Conservation (phyloP, 306 rosid species). For the Psophocarpus tetragonolobus region DNA sequence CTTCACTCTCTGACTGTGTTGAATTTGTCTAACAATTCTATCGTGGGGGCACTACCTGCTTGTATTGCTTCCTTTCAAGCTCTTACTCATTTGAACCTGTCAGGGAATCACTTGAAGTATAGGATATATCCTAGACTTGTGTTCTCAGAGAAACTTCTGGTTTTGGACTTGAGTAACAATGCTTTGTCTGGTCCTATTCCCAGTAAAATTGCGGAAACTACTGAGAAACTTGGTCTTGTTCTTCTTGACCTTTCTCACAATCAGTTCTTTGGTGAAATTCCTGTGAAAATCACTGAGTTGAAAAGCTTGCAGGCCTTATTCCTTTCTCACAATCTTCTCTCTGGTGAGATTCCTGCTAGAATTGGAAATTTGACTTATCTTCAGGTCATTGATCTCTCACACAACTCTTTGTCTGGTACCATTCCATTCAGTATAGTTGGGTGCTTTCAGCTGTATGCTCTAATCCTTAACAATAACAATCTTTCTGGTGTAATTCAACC, state of each 20-base stretch:
- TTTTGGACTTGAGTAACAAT: conserved; percentile 91
- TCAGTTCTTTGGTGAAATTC: conserved; percentile 84
- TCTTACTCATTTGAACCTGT: conserved; percentile 77
- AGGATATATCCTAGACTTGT: conserved; percentile 81
- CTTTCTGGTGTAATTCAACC: conserved; percentile 97
- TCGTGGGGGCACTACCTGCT: conserved; percentile 84
- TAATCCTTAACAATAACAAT: conserved; percentile 81
- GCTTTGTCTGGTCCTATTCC: conserved; percentile 87
- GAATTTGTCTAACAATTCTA: conserved; percentile 78
- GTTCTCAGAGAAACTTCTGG: conserved; percentile 84
- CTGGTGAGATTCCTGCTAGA: conserved; percentile 90
- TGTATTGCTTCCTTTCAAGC: conserved; percentile 80
- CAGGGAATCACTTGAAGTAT: conserved; percentile 73
- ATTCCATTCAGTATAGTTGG: conserved; percentile 94
- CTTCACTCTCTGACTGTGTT: conserved; percentile 60
- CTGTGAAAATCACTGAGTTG: conserved; percentile 85
- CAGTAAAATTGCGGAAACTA: conserved; percentile 68
- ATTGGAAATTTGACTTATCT: conserved; percentile 94
- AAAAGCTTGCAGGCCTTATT: conserved; percentile 97
- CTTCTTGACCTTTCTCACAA: conserved; percentile 94
- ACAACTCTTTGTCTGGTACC: conserved; percentile 82
- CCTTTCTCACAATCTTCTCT: conserved; percentile 85
- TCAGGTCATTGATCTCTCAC: conserved; percentile 94
- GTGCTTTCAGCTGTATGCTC: conserved; percentile 94
- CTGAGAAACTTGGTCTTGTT: conserved; percentile 90